Base-by-base conservation (phyloP, 208 protist species). In the Leishmania mexicana region DNA sequence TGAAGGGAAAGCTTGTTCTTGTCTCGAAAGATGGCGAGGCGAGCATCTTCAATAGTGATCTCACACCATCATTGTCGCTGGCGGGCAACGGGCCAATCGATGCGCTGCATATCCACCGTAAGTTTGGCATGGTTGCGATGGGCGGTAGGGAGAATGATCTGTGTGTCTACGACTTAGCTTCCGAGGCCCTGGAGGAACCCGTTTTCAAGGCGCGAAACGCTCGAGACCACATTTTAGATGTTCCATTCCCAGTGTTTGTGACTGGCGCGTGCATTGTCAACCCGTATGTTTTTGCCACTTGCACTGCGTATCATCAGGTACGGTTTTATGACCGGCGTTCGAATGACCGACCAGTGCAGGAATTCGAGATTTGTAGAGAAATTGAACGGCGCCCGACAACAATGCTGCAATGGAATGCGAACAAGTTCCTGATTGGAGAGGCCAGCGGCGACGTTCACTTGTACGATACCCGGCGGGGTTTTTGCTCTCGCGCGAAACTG, bases 361-460 rank as follows among this genome's bases (percentile, higher is more conserved):
- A 96, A 70, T 96, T 89, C 79, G 89, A 95, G 81, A 94, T 96
- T 68, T 88, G 81, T 81, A 88, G 93, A 38, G 91, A 96, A 80
- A 94, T 96, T 74, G 90, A 95, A 42, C 85, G 93, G n/a, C 85
- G 90, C 0, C 91, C 93, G 24, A 96, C 93, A 19, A 90, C 82
- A 24, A 88, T 96, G 81, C 72, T 95, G 45, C 93, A 96, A 83
- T 96, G 93, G 92, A 96, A 96, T 70, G 86, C 89, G 40, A 96
- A 96, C 81, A 96, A 96, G 67, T 96, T 95, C 85, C 77, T 96
- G 15, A 93, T 96, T 81, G 93, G 93, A 28, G 91, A 96, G 60
- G 90, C 93, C 47, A 95, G 91, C 75, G 93, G 93, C 28, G 93
- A 96, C 83, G 85, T 96, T 60, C 93, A 96, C 81, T 79, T 96